A percentile compares a stretch with the other conserved stretches of the same genome.
Conservation (phyloP, 106 monocot genomes). For the Chionographis japonica region DNA sequence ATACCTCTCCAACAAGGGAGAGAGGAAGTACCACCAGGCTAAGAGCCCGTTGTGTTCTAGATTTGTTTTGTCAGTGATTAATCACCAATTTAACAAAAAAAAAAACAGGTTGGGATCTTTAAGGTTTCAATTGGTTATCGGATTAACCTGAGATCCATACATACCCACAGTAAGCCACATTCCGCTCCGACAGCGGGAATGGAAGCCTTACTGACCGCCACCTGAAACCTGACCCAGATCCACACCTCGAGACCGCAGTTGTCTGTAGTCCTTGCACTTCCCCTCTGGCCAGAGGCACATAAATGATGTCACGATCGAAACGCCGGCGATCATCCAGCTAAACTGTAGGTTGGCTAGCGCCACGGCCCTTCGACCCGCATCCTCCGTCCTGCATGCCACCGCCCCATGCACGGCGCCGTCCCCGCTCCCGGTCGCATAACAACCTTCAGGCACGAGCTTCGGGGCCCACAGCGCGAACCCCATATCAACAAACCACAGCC, state of each 20-base stretch:
- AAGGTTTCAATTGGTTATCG: too few species aligned
- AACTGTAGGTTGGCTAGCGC: slow-evolving; percentile 54
- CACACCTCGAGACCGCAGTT: not conserved
- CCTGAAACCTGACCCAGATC: not conserved
- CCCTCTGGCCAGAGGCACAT: slow-evolving; percentile 13
- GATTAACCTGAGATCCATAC: too few species aligned
- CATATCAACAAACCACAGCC: slow-evolving; percentile 78
- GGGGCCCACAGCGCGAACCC: slow-evolving; percentile 66
- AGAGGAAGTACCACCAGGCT: too few species aligned
- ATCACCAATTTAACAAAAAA: too few species aligned
- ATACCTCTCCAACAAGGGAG: too few species aligned
- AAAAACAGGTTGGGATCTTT: too few species aligned
- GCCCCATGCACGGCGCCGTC: slow-evolving; percentile 6
- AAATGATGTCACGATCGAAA: slow-evolving; percentile 20
- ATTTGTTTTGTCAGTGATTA: too few species aligned
- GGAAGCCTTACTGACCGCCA: not conserved
- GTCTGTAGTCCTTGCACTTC: slow-evolving; percentile 22
- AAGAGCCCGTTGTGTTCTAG: too few species aligned
- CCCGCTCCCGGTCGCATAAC: slow-evolving; percentile 3
- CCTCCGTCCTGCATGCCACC: slow-evolving; percentile 26
- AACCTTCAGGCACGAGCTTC: slow-evolving; percentile 33
- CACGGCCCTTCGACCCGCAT: slow-evolving; percentile 20
- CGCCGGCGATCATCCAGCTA: slow-evolving; percentile 38
- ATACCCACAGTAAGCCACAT: too few species aligned
- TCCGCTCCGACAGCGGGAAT: too few species aligned